A percentile compares a stretch with the other conserved stretches of the same genome.
Conservation (phyloP, 345 rosid genomes). For the Corchorus olitorius region DNA sequence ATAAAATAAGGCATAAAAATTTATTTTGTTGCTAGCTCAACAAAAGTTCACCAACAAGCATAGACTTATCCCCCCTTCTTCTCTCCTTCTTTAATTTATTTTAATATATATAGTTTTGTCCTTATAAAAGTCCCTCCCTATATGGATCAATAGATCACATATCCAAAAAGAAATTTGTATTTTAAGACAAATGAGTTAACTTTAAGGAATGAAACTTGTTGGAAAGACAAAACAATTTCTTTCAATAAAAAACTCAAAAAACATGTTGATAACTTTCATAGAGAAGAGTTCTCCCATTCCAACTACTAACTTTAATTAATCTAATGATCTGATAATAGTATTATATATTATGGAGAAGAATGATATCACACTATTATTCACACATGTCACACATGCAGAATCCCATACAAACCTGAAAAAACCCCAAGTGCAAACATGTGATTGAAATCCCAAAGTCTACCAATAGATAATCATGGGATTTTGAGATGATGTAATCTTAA, state of each 20-base stretch:
- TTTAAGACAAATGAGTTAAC: not conserved
- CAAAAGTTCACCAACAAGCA: constrained; percentile 4
- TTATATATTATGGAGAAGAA: not conserved
- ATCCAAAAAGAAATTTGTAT: not conserved
- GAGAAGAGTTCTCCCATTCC: not conserved
- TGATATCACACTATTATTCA: not conserved
- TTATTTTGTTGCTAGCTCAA: not conserved
- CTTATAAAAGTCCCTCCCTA: not conserved
- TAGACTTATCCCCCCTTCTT: not conserved
- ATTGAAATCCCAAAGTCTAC: not conserved
- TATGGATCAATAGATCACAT: not conserved
- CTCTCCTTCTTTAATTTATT: not conserved
- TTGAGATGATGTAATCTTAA: not conserved
- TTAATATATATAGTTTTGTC: not conserved
- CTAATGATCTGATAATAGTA: not conserved
- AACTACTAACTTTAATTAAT: not conserved
- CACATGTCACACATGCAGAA: constrained; percentile 10
- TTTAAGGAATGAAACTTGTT: not conserved
- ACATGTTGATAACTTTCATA: not conserved
- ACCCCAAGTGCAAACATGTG: constrained; percentile 10
- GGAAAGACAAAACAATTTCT: constrained; percentile 14
- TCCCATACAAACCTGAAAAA: not conserved
- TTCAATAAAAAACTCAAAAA: not conserved
- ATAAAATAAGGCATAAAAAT: not conserved
- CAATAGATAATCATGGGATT: not conserved